A percentile compares a stretch with the other conserved stretches of the same genome.
These are phyloP conservation scores for Hericium erinaceus DNA, from an alignment of 768 basidiomycete genomes.

Conservation along the genomic window DNA sequence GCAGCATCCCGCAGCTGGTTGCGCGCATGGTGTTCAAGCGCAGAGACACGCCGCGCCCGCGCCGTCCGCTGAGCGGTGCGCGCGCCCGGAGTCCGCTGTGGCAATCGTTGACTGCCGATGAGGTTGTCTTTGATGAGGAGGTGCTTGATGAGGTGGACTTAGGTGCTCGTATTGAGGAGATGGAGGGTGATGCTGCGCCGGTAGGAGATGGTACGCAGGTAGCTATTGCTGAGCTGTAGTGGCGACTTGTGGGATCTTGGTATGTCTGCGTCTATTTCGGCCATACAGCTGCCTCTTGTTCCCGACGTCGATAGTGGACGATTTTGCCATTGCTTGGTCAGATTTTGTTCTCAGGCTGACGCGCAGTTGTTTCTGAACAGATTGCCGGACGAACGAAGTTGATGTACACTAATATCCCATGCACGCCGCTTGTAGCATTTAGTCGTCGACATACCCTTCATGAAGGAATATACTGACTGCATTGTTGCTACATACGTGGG, in stretches of 20 bases:
- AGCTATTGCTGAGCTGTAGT: slow-evolving; percentile 1
- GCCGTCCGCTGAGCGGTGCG: slow-evolving; percentile 23
- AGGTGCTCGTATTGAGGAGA: too few species aligned
- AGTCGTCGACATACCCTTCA: slow-evolving; percentile 2
- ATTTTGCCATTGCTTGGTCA: neutral
- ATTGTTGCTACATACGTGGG: neutral
- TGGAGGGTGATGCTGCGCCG: too few species aligned
- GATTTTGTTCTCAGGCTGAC: neutral
- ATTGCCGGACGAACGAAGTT: neutral
- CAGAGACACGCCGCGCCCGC: slow-evolving; percentile 29
- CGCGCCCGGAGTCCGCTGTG: slow-evolving; percentile 23
- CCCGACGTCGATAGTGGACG: neutral
- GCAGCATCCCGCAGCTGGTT: slow-evolving; percentile 32
- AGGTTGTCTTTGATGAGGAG: neutral
- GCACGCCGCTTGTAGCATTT: slow-evolving; percentile 4
- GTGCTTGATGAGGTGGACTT: neutral
- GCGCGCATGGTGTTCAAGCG: slow-evolving; percentile 40
- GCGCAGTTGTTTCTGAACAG: neutral
- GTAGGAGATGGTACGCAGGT: neutral
- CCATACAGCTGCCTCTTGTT: neutral
- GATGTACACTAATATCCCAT: slow-evolving; percentile 5
- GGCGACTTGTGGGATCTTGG: neutral
- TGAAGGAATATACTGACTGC: slow-evolving; percentile 2
- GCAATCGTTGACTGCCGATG: slow-evolving; percentile 1
- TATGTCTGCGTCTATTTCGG: neutral